Base-by-base conservation (phyloP, 2,329 filamentous ascomycete species). In the Cytospora schulzeri region DNA sequence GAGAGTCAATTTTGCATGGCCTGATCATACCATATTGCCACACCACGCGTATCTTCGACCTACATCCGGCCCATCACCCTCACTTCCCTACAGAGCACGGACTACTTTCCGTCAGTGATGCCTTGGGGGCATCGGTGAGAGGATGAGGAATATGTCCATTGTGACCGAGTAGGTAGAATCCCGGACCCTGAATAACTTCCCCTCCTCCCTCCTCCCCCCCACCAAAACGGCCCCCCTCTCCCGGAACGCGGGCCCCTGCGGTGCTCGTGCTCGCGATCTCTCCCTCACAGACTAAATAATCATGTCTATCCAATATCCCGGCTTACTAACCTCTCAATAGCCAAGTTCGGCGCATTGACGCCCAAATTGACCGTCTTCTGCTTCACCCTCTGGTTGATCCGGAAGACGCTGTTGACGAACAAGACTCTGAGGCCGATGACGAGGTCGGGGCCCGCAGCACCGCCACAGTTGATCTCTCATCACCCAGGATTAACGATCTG, bases 311-410 rank as follows among this genome's bases (percentile, higher is more conserved):
- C 9, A 14, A n/a, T 3, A n/a, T 26, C 26, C n/a, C n/a, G 22
- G 55, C 38, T 65, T 35, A 35, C 65, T 66, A n/a, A 67, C 62
- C 67, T 45, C 33, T 53, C 14, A 41, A 72, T 66, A 87, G 83
- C 73, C 86, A 88, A 75, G 82, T 90, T 67, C 84, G 85, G 72
- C 83, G 83, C 67, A 78, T 89, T 64, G 87, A 89, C 75, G 81
- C 84, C 70, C 86, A 89, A 73, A 82, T 91, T 65, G 87, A 90
- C 73, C 84, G 85, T 66, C 82, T 90, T 65, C 83, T 83, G 28
- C 78, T 85, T 63, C 76, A 73, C 69, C 79, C 77, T 63, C 75
- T 75, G 41, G 78, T 77, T 31, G 78, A 79, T 64, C 77, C 80
- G 62, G 78, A 80, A 58, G 76, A 68, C 31, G 68, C 72, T 33